These are phyloP conservation scores for Lecanosticta acicola DNA, from an alignment of 2,329 filamentous ascomycete genomes.

Conservation along the genomic window DNA sequence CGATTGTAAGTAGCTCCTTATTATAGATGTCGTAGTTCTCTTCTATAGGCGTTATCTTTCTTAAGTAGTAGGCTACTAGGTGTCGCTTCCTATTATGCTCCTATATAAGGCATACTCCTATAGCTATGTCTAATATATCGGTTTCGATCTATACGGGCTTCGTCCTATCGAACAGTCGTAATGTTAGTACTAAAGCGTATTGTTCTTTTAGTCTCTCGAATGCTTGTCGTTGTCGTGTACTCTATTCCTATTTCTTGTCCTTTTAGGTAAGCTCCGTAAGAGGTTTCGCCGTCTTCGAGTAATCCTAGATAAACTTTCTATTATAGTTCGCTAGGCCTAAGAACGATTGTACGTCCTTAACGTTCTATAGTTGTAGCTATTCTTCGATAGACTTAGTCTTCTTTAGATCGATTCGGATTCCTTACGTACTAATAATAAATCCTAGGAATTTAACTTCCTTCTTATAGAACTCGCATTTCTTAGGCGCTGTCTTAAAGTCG, in stretches of 20 bases:
- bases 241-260: slow-evolving; percentile 1
- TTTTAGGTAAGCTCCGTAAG: slow-evolving; percentile 3
- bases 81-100: slow-evolving; percentile 8
- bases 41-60: slow-evolving; percentile 13
- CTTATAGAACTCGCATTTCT: slow-evolving; percentile 32
- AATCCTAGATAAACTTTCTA: not conserved
- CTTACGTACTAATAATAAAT: slow-evolving; percentile 25
- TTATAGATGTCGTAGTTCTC: slow-evolving; percentile 13
- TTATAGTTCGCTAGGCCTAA: slow-evolving; percentile 9
- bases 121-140: slow-evolving; percentile 9
- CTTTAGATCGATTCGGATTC: slow-evolving; percentile 25
- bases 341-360: slow-evolving; percentile 23
- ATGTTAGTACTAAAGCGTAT: slow-evolving; percentile 2
- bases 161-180: slow-evolving; percentile 8
- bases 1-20: not conserved
- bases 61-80: slow-evolving; percentile 14
- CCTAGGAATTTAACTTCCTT: slow-evolving; percentile 29
- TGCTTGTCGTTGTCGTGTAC: not conserved
- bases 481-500: not conserved
- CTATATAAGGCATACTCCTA: slow-evolving; percentile 9
- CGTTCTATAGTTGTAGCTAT: slow-evolving; percentile 20
- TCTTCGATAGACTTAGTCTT: slow-evolving; percentile 26
- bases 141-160: slow-evolving; percentile 6
- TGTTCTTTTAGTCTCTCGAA: not conserved
- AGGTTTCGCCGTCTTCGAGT: slow-evolving; percentile 1